phyloP scores from a whole-genome alignment of 371 early-diverging fungal genomes.

The Parasitella parasitica region DNA sequence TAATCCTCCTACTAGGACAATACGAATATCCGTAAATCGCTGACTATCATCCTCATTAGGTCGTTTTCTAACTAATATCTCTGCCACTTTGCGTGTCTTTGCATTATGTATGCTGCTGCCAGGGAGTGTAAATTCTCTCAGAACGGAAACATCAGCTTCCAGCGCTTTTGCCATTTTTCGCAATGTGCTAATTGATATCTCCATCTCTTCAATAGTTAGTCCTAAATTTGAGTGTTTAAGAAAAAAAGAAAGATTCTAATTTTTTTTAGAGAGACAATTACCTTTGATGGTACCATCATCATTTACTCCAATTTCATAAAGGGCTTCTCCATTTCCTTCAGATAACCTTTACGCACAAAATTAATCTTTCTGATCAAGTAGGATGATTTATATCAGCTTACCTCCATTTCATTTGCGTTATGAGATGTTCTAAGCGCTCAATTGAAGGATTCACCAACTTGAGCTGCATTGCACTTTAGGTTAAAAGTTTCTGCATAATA shows the following conservation, averaged over 20 bases:
- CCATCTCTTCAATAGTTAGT: constrained; percentile 55
- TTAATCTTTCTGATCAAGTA: too few relatives aligned
- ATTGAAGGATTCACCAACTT: constrained; percentile 75
- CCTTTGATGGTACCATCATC: constrained; percentile 89
- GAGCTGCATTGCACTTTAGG: too few relatives aligned
- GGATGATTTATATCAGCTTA: constrained; percentile 1
- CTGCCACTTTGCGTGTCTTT: constrained; percentile 52
- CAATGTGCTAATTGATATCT: constrained; percentile 60
- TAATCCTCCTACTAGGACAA: constrained; percentile 81
- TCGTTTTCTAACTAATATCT: constrained; percentile 60
- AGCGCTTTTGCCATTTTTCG: constrained; percentile 63
- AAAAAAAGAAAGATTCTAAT: too few relatives aligned
- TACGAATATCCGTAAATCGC: constrained; percentile 71
- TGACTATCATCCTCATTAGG: constrained; percentile 41
- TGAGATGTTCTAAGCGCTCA: constrained; percentile 78
- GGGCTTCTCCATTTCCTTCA: constrained; percentile 86
- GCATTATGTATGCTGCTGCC: neutral
- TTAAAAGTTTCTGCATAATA: too few relatives aligned
- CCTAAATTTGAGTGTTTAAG: constrained; percentile 24
- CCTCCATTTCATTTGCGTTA: constrained; percentile 94
- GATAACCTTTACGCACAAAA: constrained; percentile 71
- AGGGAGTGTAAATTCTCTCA: constrained; percentile 31
- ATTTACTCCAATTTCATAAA: constrained; percentile 89
- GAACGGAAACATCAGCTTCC: constrained; percentile 55
- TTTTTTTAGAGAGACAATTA: neutral